Base-by-base conservation (phyloP, 495 filamentous ascomycete genomes). In the Penicillium samsonianum region DNA sequence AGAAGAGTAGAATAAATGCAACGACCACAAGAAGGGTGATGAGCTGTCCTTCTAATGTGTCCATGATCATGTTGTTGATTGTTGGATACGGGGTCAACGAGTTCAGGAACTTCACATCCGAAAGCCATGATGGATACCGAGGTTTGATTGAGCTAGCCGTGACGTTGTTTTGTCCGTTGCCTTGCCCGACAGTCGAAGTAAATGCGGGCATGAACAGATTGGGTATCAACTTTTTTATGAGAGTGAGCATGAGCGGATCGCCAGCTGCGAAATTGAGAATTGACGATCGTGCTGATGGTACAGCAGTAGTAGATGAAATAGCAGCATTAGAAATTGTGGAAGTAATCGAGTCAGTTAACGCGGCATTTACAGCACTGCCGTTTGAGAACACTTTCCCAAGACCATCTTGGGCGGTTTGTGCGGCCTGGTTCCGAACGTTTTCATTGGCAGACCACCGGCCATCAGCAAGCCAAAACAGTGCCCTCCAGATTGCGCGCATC, bases 381-480 rank as follows among this genome's bases (percentile, higher is more conserved):
- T 75, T 70, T 19, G 56, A 40, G 2, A 61, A 48, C 44, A 65
- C 44, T 30, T 72, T 57, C 2, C 64, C 49, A 17, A 60, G 43
- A 35, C 57, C 61, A n/a, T 59, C 41, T 23, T 63, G 57, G 11
- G 52, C 44, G 7, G 62, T 45, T 46, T 59, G 53, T 25, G 61
- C 42, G 3, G 52, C 59, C 41, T 63, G 62, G 50, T 64, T 57
- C 43, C 67, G 70, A 50, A 58, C 50, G 12, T 41, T 60, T 49
- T 75, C 71, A 51, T 59, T 69, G 25, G 72, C 70, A n/a, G 86
- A 81, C 82, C 93, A 91, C 33, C 90, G 90, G 41, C 92, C 94
- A 76, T 99, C 95, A 35, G 88, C 93, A 54, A 98, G 74, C 92
- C 93, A 98, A 74, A 99, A 97, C 50, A 96, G 74, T 55, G 88